These are phyloP conservation scores for Tolypocladium tropicale DNA, from an alignment of 2,329 filamentous ascomycete genomes.

Conservation along the genomic window DNA sequence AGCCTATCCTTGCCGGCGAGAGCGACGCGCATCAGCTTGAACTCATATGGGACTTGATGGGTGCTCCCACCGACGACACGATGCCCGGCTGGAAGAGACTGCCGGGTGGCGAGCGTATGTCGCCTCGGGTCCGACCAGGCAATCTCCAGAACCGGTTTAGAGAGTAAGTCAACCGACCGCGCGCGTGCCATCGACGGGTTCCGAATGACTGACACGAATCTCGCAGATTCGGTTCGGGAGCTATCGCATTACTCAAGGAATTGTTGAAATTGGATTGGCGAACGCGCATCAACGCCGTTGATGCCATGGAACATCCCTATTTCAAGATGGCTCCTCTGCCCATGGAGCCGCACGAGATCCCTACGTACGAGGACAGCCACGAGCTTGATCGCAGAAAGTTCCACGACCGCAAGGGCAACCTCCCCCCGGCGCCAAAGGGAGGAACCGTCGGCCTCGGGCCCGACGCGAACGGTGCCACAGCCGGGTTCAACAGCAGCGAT, in stretches of 20 bases:
- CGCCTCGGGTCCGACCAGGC: slow-evolving; percentile 48
- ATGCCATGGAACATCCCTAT: slow-evolving; percentile 86
- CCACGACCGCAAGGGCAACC: slow-evolving; percentile 70
- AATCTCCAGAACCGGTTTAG: slow-evolving; percentile 66
- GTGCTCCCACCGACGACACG: slow-evolving; percentile 75
- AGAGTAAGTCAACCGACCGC: slow-evolving; percentile 40
- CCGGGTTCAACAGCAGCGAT: slow-evolving; percentile 41
- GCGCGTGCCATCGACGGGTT: not conserved
- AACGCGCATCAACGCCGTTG: slow-evolving; percentile 81
- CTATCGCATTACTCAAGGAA: slow-evolving; percentile 70
- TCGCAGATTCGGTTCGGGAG: slow-evolving; percentile 52
- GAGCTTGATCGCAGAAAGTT: slow-evolving; percentile 92
- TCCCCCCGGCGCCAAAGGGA: slow-evolving; percentile 85
- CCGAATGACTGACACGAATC: slow-evolving; percentile 7
- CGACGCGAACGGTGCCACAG: slow-evolving; percentile 34
- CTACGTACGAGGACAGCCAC: slow-evolving; percentile 86
- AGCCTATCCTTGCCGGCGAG: slow-evolving; percentile 83
- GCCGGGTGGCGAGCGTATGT: slow-evolving; percentile 69
- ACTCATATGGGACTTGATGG: slow-evolving; percentile 87
- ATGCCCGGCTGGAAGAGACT: slow-evolving; percentile 88
- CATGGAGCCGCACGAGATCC: slow-evolving; percentile 76
- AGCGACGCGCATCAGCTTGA: slow-evolving; percentile 85
- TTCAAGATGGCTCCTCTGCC: slow-evolving; percentile 74
- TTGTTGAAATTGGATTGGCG: slow-evolving; percentile 84
- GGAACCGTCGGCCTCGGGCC: slow-evolving; percentile 76